Evolutionary conservation across 345 rosid species (phyloP), one percentile per base, ranked within the genome.

Genomic region (Hibiscus mutabilis): DNA sequence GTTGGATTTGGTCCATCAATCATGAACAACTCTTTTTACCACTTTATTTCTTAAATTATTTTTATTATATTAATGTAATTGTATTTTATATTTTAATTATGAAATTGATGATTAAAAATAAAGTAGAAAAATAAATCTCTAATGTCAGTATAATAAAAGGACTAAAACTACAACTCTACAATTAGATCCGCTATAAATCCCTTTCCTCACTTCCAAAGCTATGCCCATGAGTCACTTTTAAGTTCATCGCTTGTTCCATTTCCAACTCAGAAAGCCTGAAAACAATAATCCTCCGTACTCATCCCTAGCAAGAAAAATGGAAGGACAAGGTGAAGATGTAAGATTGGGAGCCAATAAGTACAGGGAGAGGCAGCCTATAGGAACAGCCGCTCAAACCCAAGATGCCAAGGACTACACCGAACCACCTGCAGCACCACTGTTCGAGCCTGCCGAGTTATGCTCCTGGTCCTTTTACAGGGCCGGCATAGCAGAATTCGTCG

Each of bases 381-480:
- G 85, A 44, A 79, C 80, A 0, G 61, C 85, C 1, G 82, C 82
- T n/a, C 78, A 79, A 44, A 70, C 53, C n/a, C 60, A 61, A 29
- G 76, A 76, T 10, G 60, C 24, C 27, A 82, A 79, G 70, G 82
- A 81, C 71, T 81, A 81, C 71, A 33, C 35, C 0, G 83, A 77
- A 15, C 81, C 81, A 24, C 83, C 83, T 18, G 70, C 80, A 33
- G 76, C 83, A 3, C 81, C 81, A 1, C 72, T 80, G 13, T 62
- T 74, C 44, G 80, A 74, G 64, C 64, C 76, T 13, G 74, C 69
- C 0, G 83, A 80, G 73, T 31, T 80, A 16, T 55, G 60, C 0
- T 80, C 83, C 0, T 79, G 80, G 82, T 79, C 82, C 29, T 79
- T 79, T 60, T 79, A 79, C 75, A 58, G 78, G 66, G 82, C 82